Conservation (phyloP, 2,329 filamentous ascomycete species). For the Truncatella angustata region DNA sequence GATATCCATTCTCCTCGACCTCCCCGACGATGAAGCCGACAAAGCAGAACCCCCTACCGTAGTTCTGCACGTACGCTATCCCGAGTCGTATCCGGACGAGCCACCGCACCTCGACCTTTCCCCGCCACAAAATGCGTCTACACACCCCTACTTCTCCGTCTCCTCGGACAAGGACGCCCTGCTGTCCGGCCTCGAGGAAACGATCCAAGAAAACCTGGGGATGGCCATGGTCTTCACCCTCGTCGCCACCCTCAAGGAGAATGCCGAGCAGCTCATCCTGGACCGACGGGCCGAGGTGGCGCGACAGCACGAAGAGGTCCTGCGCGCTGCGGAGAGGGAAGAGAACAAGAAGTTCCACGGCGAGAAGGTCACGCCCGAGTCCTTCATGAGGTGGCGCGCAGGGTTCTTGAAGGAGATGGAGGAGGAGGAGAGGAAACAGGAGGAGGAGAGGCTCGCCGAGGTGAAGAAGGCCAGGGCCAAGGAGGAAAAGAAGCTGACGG, state of each 20-base stretch:
- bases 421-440: conserved; percentile 64
- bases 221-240: conserved; percentile 98
- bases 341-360: conserved; percentile 98
- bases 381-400: conserved; percentile 79
- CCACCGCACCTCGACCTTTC: conserved; percentile 80
- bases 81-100: conserved; percentile 86
- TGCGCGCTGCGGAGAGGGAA: conserved; percentile 69
- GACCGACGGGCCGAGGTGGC: conserved; percentile 67
- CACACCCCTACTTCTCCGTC: conserved; percentile 74
- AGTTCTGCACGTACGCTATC: conserved; percentile 82
- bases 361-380: conserved; percentile 80
- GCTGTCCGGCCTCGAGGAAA: conserved; percentile 67
- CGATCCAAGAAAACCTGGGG: conserved; percentile 87
- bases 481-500: conserved; percentile 70
- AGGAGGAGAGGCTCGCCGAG: conserved; percentile 79
- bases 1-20: conserved; percentile 81
- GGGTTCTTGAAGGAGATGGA: conserved; percentile 78
- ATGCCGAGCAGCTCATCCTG: conserved; percentile 79
- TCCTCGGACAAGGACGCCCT: conserved; percentile 75
- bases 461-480: conserved; percentile 76
- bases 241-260: conserved; percentile 82
- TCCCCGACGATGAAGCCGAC: conserved; percentile 56
- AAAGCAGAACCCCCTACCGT: conserved; percentile 68
- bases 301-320: conserved; percentile 54
- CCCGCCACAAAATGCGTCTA: conserved; percentile 65